Percentiles rank a stretch among this genome's conserved stretches.
Conservation (phyloP, 2,329 filamentous ascomycete species). For the Cladosporium austrohemisphaericum region DNA sequence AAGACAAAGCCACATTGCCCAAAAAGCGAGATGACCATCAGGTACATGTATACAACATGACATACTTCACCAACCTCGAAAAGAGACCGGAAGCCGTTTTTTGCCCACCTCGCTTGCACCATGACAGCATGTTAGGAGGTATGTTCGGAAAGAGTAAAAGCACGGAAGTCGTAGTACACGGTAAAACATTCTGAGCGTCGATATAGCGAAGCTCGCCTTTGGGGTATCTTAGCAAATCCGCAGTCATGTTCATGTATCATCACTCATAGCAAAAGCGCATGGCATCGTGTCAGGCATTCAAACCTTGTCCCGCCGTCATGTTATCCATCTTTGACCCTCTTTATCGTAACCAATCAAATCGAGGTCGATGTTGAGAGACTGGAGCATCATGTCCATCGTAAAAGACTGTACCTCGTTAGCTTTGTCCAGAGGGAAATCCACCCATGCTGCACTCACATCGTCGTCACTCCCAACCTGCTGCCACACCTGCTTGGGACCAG, state of each 20-base stretch:
- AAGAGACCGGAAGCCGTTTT: no score
- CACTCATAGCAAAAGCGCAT: constrained; percentile 2
- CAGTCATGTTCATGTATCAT: background rate
- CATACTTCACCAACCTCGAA: no score
- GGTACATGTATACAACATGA: no score
- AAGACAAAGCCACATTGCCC: no score
- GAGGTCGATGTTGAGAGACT: constrained; percentile 60
- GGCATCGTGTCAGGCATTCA: background rate
- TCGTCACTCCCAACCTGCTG: constrained; percentile 36
- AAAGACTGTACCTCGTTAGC: constrained; percentile 49
- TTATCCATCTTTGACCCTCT: constrained; percentile 55
- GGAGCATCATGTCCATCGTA: constrained; percentile 68
- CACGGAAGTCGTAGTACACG: no score
- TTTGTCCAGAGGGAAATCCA: no score
- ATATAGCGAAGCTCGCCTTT: no score
- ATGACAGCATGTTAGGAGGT: no score
- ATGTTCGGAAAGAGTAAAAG: no score
- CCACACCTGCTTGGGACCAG: constrained; percentile 32
- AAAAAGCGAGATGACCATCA: no score
- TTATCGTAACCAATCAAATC: constrained; percentile 62
- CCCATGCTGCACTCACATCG: constrained; percentile 35
- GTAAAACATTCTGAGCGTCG: no score
- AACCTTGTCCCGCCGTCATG: constrained; percentile 34
- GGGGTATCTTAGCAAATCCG: constrained; percentile 6
- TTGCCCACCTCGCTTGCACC: no score